phyloP scores from a whole-genome alignment of 139 green algal species.

The Pseudopediastrum boryanum region DNA sequence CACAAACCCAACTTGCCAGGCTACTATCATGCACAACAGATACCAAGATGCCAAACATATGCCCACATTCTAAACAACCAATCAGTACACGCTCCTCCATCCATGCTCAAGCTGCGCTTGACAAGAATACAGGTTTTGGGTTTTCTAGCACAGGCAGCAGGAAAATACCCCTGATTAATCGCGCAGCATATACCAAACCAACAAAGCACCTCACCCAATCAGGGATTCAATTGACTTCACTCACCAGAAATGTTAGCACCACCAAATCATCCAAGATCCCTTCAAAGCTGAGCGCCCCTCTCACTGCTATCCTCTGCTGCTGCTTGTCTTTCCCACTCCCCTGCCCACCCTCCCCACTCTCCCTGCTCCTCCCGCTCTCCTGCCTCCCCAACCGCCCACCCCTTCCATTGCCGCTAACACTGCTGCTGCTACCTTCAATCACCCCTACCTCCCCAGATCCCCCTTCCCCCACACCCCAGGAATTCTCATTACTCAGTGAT shows the following conservation, averaged over 20 bases:
- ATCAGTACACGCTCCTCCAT: too few species aligned
- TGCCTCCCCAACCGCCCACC: neutral
- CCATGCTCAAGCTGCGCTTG: too few species aligned
- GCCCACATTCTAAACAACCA: too few species aligned
- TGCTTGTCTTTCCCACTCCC: neutral
- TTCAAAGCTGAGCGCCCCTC: conserved; percentile 60
- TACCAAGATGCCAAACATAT: too few species aligned
- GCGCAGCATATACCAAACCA: too few species aligned
- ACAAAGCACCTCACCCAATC: neutral
- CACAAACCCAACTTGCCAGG: too few species aligned
- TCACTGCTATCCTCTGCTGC: conserved; percentile 5
- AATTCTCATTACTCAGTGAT: too few species aligned
- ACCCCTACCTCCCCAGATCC: too few species aligned
- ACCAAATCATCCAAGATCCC: conserved; percentile 88
- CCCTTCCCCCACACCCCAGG: too few species aligned
- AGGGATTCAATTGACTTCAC: too few species aligned
- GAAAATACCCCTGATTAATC: neutral
- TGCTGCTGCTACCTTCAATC: neutral
- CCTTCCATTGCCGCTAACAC: neutral
- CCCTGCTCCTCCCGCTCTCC: neutral
- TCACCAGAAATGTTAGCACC: conserved; percentile 89
- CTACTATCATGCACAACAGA: too few species aligned
- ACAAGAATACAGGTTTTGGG: too few species aligned
- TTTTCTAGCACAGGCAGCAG: neutral
- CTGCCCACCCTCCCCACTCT: neutral